Percentiles rank a stretch among this genome's conserved stretches.
Evolutionary conservation across 2,329 filamentous ascomycete genomes (phyloP).

Genomic region (Trichoderma harzianum): DNA sequence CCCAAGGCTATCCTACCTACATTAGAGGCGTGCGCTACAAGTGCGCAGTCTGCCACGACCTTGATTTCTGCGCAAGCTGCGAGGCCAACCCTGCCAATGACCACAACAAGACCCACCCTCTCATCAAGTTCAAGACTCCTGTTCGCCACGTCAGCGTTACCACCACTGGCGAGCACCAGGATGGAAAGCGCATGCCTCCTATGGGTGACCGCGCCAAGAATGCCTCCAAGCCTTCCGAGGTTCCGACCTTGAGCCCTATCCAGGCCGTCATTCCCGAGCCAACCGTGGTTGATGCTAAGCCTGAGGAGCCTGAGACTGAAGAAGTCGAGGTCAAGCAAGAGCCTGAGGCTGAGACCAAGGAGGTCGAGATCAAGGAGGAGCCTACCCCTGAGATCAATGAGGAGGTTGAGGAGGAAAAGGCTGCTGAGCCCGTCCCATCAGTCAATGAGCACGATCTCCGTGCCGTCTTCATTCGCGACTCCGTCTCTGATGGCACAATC

Average conservation of each 20-base stretch:
- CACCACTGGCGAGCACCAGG: constrained; percentile 73
- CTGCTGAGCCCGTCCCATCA: constrained; percentile 17
- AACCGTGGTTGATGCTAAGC: constrained; percentile 70
- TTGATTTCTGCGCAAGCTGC: constrained; percentile 91
- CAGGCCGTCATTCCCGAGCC: constrained; percentile 55
- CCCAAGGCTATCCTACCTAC: constrained; percentile 57
- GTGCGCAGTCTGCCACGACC: constrained; percentile 92
- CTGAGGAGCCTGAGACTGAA: constrained; percentile 41
- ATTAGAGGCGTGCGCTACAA: constrained; percentile 91
- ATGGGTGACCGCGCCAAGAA: constrained; percentile 63
- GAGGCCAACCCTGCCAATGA: constrained; percentile 80
- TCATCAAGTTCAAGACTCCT: constrained; percentile 95
- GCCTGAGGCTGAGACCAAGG: not conserved
- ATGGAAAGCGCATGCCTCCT: constrained; percentile 60
- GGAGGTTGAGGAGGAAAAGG: constrained; percentile 26
- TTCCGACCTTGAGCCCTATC: constrained; percentile 41
- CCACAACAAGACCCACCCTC: constrained; percentile 93
- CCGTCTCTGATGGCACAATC: constrained; percentile 71
- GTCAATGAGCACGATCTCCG: constrained; percentile 36
- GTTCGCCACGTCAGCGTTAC: constrained; percentile 84
- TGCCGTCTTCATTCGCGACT: constrained; percentile 72
- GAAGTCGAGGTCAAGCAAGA: constrained; percentile 32
- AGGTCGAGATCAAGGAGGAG: constrained; percentile 1
- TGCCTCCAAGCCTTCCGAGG: constrained; percentile 50
- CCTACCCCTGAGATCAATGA: constrained; percentile 23